phyloP scores from a whole-genome alignment of 768 basidiomycete genomes.

The Tulasnella sp. region DNA sequence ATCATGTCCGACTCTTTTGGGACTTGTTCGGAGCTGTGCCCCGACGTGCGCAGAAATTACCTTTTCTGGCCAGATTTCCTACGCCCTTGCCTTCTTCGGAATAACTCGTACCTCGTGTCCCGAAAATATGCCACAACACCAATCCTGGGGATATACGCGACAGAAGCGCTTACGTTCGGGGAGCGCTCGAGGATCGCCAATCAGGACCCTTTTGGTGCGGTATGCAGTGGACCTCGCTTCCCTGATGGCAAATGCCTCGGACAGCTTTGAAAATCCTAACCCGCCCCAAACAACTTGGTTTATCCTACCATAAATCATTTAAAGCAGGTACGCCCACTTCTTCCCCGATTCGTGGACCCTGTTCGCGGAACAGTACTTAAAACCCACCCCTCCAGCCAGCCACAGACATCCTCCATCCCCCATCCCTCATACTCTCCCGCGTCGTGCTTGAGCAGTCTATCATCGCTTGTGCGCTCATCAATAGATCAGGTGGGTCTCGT shows the following conservation, averaged over 20 bases:
- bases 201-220: not conserved
- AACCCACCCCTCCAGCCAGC: not conserved
- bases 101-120: not conserved
- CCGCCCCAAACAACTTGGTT: not conserved
- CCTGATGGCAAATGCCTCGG: not conserved
- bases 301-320: not conserved
- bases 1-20: not conserved
- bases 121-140: not conserved
- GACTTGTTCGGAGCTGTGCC: not conserved
- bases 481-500: not conserved
- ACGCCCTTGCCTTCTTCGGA: not conserved
- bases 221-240: not conserved
- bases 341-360: not conserved
- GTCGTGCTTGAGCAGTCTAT: conserved; percentile 1
- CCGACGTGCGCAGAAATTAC: not conserved
- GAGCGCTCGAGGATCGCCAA: not conserved
- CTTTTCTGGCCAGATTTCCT: not conserved
- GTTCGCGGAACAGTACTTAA: not conserved
- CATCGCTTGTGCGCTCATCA: not conserved
- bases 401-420: not conserved
- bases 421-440: not conserved
- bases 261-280: not conserved
- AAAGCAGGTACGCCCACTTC: not conserved
- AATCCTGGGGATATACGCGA: not conserved
- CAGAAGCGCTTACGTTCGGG: not conserved